Conservation (phyloP, 129 eudicot species). For the Saposhnikovia divaricata region DNA sequence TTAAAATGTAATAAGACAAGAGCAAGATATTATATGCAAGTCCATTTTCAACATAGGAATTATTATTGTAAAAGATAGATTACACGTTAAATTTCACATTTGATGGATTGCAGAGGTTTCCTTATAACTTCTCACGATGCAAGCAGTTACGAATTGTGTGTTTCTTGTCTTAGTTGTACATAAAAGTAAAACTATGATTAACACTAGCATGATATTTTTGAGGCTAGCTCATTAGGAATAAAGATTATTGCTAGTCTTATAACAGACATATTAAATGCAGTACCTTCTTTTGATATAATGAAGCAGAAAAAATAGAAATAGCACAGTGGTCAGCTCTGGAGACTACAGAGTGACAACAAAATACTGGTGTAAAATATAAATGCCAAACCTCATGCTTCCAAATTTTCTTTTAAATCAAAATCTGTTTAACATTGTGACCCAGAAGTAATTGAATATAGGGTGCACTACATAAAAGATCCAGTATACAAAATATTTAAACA, state of each 20-base stretch:
- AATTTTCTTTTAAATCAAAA: not conserved
- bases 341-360: not conserved
- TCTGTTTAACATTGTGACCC: not conserved
- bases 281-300: not conserved
- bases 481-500: not conserved
- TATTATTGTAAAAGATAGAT: too few species aligned
- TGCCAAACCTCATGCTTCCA: not conserved
- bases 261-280: not conserved
- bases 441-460: not conserved
- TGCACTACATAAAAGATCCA: not conserved
- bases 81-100: too few species aligned
- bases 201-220: not conserved
- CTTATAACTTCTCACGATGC: not conserved
- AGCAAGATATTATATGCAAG: too few species aligned
- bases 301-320: not conserved
- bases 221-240: too few species aligned
- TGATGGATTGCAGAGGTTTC: too few species aligned
- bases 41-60: too few species aligned
- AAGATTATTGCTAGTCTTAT: not conserved
- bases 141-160: not conserved
- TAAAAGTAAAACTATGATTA: not conserved
- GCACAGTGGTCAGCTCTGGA: not conserved
- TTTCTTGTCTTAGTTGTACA: not conserved
- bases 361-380: not conserved
- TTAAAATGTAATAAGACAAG: too few species aligned